phyloP scores from a whole-genome alignment of 1,284 basidiomycete species.

The Xerocomus nothofagi region DNA sequence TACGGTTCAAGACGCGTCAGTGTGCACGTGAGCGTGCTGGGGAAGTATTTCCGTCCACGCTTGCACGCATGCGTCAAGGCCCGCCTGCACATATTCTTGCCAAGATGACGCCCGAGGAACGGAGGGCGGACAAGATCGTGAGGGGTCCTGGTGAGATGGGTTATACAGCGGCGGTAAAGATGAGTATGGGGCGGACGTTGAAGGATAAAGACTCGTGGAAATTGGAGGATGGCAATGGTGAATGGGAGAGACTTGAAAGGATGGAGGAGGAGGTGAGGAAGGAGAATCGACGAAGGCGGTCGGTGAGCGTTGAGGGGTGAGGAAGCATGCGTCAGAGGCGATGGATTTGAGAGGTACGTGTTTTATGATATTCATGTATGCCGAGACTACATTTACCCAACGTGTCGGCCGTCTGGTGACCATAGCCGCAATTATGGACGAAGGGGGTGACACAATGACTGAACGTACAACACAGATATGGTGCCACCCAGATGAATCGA shows the following conservation, averaged over 20 bases:
- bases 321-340: background rate
- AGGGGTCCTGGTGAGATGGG: constrained; percentile 61
- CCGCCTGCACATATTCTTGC: constrained; percentile 62
- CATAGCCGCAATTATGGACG: too few relatives aligned
- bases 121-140: constrained; percentile 47
- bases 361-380: background rate
- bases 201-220: constrained; percentile 45
- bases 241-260: constrained; percentile 38
- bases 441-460: too few relatives aligned
- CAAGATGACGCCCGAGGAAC: constrained; percentile 50
- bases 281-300: constrained; percentile 38
- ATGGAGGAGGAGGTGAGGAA: constrained; percentile 38
- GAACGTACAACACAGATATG: too few relatives aligned
- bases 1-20: constrained; percentile 62
- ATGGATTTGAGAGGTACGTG: constrained; percentile 5
- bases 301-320: background rate
- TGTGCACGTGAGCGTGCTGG: constrained; percentile 59
- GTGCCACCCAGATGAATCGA: too few relatives aligned
- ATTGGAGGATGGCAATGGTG: constrained; percentile 43
- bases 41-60: constrained; percentile 50
- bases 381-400: background rate
- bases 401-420: too few relatives aligned
- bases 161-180: constrained; percentile 47
- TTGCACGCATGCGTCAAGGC: constrained; percentile 47
- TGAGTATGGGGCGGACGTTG: constrained; percentile 49